Evolutionary conservation across 2,329 filamentous ascomycete genomes (phyloP).

Genomic region (Aotearoamyces nothofagi): DNA sequence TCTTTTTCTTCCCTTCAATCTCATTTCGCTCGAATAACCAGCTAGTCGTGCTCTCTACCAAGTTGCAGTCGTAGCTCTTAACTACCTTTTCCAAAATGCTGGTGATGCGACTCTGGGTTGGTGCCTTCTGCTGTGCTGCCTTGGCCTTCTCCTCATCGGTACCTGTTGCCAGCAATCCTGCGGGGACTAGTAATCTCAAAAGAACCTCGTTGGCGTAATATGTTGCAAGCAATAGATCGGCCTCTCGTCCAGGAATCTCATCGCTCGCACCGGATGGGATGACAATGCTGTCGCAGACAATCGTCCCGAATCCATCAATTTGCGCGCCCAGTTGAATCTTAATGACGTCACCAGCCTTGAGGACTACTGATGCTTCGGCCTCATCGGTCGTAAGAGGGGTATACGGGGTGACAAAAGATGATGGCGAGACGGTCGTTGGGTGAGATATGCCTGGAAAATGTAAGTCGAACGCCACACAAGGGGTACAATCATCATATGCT

Average conservation of each 20-base stretch:
- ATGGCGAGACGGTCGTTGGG: constrained; percentile 89
- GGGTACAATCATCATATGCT: too few species aligned
- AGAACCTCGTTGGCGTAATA: constrained; percentile 94
- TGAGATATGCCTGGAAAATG: constrained; percentile 63
- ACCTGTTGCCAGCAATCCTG: constrained; percentile 68
- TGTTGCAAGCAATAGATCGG: constrained; percentile 80
- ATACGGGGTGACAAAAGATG: constrained; percentile 90
- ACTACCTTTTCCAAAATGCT: constrained; percentile 79
- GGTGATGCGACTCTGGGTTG: constrained; percentile 76
- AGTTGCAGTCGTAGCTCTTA: constrained; percentile 77
- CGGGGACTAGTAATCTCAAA: constrained; percentile 77
- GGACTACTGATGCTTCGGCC: constrained; percentile 63
- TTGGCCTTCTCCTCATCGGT: constrained; percentile 94
- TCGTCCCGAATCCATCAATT: constrained; percentile 92
- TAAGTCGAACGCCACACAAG: too few species aligned
- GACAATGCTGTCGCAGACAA: constrained; percentile 85
- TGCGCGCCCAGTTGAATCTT: constrained; percentile 99
- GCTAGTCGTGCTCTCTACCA: constrained; percentile 95
- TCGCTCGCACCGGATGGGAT: constrained; percentile 47
- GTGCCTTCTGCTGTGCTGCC: constrained; percentile 67
- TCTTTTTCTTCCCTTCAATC: constrained; percentile 92
- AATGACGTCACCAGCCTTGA: constrained; percentile 76
- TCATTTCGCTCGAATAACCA: constrained; percentile 96
- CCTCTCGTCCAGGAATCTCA: constrained; percentile 58
- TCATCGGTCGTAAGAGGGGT: constrained; percentile 80